These are phyloP conservation scores for Achlya hypogyna DNA, from an alignment of 352 stramenopile genomes.

Conservation along the genomic window DNA sequence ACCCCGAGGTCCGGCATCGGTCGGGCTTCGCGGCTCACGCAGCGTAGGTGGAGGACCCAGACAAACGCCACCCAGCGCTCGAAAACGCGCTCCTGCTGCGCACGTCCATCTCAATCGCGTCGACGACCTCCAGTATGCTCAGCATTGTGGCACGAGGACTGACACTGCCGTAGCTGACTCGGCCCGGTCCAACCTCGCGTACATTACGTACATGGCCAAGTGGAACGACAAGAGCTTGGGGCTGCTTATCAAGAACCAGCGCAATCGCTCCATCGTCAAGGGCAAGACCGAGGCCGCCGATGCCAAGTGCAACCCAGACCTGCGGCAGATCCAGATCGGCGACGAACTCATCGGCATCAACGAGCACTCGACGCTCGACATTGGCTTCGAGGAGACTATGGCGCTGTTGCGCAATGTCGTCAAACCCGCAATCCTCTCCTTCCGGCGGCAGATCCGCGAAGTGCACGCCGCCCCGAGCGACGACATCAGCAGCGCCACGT, in stretches of 20 bases:
- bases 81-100: neutral
- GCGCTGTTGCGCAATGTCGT: neutral
- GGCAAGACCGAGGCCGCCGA: neutral
- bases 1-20: no score
- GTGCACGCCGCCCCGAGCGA: neutral
- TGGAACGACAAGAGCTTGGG: neutral
- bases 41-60: neutral
- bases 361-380: slow-evolving; percentile 5
- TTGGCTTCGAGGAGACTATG: slow-evolving; percentile 13
- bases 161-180: neutral
- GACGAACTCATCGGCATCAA: slow-evolving; percentile 18
- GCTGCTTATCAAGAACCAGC: neutral
- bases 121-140: neutral
- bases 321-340: neutral
- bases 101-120: neutral
- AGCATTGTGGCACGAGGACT: neutral
- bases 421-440: slow-evolving; percentile 9
- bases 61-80: neutral
- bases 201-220: neutral
- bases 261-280: slow-evolving; percentile 9
- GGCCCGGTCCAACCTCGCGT: neutral
- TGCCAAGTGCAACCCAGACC: neutral
- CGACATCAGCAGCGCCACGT: neutral
- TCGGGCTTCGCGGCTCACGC: no score
- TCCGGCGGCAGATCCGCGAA: neutral